phyloP scores from a whole-genome alignment of 768 basidiomycete species.

The Jaapia argillacea region DNA sequence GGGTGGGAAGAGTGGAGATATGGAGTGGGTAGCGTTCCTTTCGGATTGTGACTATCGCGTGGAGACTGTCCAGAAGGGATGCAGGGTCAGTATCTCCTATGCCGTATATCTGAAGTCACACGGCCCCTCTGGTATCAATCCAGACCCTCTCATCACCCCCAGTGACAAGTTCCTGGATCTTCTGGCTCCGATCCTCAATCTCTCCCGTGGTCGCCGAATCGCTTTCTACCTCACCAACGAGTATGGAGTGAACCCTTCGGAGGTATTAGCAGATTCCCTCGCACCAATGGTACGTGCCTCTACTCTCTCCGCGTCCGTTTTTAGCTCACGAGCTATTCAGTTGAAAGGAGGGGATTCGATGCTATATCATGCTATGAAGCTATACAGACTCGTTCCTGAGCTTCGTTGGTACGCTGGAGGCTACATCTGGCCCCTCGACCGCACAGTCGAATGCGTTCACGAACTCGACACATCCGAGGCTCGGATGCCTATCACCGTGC shows the following conservation, averaged over 20 bases:
- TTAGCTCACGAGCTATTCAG: slow-evolving; percentile 22
- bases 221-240: slow-evolving; percentile 64
- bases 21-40: slow-evolving; percentile 74
- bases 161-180: slow-evolving; percentile 68
- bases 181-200: slow-evolving; percentile 60
- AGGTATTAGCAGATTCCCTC: slow-evolving; percentile 56
- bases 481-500: neutral
- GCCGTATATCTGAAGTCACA: slow-evolving; percentile 62
- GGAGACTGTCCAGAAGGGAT: slow-evolving; percentile 62
- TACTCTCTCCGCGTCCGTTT: slow-evolving; percentile 1
- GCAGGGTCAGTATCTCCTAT: slow-evolving; percentile 60
- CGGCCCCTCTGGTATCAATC: slow-evolving; percentile 37
- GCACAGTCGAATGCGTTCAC: slow-evolving; percentile 50
- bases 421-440: slow-evolving; percentile 71
- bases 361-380: slow-evolving; percentile 66
- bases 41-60: slow-evolving; percentile 70
- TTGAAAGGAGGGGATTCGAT: slow-evolving; percentile 70
- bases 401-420: slow-evolving; percentile 79
- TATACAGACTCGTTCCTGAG: slow-evolving; percentile 65
- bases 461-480: slow-evolving; percentile 24
- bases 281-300: slow-evolving; percentile 51
- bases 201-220: slow-evolving; percentile 60
- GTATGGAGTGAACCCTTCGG: slow-evolving; percentile 62
- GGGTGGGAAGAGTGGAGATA: slow-evolving; percentile 51
- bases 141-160: slow-evolving; percentile 60